These are phyloP conservation scores for Paecilomyces variotii DNA, from an alignment of 2,329 filamentous ascomycete genomes.

Conservation along the genomic window DNA sequence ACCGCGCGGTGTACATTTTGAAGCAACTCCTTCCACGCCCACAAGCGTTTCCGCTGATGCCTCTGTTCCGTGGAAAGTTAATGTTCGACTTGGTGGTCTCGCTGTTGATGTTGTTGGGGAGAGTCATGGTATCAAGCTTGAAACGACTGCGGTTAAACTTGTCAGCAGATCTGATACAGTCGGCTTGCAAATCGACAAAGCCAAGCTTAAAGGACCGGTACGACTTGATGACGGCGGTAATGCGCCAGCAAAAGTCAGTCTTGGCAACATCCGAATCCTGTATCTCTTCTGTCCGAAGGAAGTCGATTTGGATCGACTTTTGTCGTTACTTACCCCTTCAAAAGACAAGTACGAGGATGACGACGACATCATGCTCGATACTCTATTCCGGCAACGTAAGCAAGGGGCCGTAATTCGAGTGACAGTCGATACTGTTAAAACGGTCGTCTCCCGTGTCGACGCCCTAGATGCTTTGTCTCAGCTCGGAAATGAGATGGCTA, in stretches of 20 bases:
- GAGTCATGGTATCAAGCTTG: conserved; percentile 64
- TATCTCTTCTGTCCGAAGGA: conserved; percentile 68
- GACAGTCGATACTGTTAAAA: conserved; percentile 56
- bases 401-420: conserved; percentile 77
- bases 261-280: conserved; percentile 62
- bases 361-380: conserved; percentile 92
- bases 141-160: conserved; percentile 74
- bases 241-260: conserved; percentile 53
- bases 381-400: conserved; percentile 72
- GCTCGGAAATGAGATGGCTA: conserved; percentile 70
- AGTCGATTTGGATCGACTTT: conserved; percentile 68
- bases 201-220: conserved; percentile 67
- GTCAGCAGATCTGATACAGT: conserved; percentile 66
- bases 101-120: conserved; percentile 69
- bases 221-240: conserved; percentile 39
- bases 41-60: conserved; percentile 8
- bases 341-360: conserved; percentile 83
- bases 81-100: conserved; percentile 68
- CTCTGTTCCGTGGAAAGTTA: conserved; percentile 51
- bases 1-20: conserved; percentile 50
- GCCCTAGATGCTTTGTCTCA: conserved; percentile 61
- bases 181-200: conserved; percentile 64
- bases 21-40: conserved; percentile 32
- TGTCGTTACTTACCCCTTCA: conserved; percentile 83
- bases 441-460: conserved; percentile 54